Base-by-base conservation (phyloP, 2,329 filamentous ascomycete genomes). In the Colletotrichum kahawae region DNA sequence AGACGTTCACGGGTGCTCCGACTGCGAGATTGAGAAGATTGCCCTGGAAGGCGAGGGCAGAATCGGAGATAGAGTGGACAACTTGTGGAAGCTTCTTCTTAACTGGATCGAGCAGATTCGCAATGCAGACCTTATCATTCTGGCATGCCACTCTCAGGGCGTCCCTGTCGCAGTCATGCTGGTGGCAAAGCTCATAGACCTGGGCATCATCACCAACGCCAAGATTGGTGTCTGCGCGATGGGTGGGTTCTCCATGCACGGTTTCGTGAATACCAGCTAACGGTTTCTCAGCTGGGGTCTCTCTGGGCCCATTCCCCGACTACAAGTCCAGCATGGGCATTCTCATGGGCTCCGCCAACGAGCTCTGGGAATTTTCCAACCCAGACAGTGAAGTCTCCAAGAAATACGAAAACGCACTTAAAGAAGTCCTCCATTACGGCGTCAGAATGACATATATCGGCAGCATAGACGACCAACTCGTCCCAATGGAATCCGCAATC, bases 91-190 rank as follows among this genome's bases (percentile, higher is more conserved):
- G 83, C 88, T 98, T 12, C 88, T 99, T 70, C 88, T 98, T 33
- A 98, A 98, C 83, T 98, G 95, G 95, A 95, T 98, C 77, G 95
- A 98, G 48, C 93, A 96, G 77, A 94, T 99, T 36, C 92, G 95
- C 67, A 91, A 90, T 68, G 96, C 97, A 0, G 97, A 99, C 83
- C 93, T 98, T 76, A 93, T 99, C 56, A 84, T 99, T 51, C 87
- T 99, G n/a, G 95, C 95, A 4, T 98, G 95, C 75, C 97, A 99
- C 83, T 98, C 95, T 4, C 97, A 99, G 83, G 97, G 97, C 27
- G 97, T 98, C 0, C 97, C 97, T 0, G 97, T 99, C 1, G 93
- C 94, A 7, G 90, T 98, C 75, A 98, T 98, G 92, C 88, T 99
- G 5, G 89, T 98, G 7, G 95, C 96, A 7, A 98, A 98, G 83